A percentile compares a stretch with the other conserved stretches of the same genome.
phyloP scores from a whole-genome alignment of 1,284 basidiomycete species.

The Naganishia cerealis region DNA sequence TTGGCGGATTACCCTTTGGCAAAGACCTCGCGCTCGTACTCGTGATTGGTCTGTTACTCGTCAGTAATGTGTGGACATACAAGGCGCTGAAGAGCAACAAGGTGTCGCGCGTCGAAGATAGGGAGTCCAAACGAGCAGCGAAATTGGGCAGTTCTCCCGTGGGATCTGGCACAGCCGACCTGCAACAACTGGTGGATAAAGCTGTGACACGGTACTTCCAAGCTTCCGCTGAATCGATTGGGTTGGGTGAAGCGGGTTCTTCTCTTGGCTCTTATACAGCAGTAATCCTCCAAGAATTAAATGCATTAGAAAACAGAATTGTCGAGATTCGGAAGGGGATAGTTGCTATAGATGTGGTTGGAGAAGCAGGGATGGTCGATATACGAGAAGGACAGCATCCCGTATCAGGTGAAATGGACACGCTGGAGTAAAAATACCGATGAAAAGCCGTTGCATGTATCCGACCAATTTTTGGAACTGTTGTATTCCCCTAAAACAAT shows the following conservation, averaged over 20 bases:
- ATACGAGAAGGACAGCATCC: conserved; percentile 3
- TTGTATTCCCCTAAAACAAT: not conserved
- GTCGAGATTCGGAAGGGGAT: conserved; percentile 8
- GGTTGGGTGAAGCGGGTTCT: not conserved
- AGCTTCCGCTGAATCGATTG: not conserved
- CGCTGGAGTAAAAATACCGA: conserved; percentile 4
- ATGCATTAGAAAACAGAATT: conserved; percentile 17
- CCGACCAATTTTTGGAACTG: not conserved
- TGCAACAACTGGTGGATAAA: conserved; percentile 16
- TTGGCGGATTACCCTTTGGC: conserved; percentile 58
- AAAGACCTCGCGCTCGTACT: conserved; percentile 63
- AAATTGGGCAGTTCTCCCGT: conserved; percentile 4
- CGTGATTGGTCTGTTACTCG: conserved; percentile 68
- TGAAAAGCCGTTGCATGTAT: not conserved
- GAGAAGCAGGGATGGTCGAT: not conserved
- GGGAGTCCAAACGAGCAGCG: conserved; percentile 21
- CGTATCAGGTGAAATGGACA: conserved; percentile 12
- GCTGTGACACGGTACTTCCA: conserved; percentile 12
- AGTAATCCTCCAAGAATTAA: conserved; percentile 8
- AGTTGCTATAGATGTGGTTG: conserved; percentile 5
- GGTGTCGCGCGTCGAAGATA: conserved; percentile 34
- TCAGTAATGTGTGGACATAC: conserved; percentile 64
- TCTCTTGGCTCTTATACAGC: conserved; percentile 5
- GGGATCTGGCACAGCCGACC: not conserved
- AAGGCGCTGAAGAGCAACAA: conserved; percentile 36